These are phyloP conservation scores for Chlamydomonas sp. DNA, from an alignment of 139 green algal genomes.

Conservation along the genomic window DNA sequence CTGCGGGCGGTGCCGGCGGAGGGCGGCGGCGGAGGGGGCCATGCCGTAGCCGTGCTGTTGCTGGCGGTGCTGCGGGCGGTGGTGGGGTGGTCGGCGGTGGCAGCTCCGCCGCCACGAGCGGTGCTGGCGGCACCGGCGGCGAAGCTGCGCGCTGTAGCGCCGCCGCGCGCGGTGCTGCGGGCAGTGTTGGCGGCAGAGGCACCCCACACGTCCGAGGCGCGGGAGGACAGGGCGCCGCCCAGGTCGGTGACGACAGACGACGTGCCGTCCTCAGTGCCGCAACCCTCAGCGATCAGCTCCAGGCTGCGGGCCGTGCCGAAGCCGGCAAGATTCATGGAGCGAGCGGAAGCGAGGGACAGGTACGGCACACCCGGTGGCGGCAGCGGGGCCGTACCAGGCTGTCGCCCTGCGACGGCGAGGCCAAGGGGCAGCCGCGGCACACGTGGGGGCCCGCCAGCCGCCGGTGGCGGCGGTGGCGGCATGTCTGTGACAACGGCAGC, in stretches of 20 bases:
- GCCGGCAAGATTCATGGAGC: background rate
- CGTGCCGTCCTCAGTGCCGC: background rate
- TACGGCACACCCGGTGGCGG: background rate
- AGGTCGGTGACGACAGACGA: background rate
- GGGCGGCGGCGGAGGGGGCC: conserved; percentile 20
- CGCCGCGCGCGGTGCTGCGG: conserved; percentile 2
- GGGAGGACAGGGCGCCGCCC: background rate
- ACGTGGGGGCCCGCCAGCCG: background rate
- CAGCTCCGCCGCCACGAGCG: no score
- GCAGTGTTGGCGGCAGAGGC: background rate
- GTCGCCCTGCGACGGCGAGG: background rate
- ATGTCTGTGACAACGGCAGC: background rate
- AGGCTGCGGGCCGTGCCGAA: conserved; percentile 5
- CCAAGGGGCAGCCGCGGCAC: background rate
- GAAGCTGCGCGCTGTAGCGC: background rate
- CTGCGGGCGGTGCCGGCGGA: conserved; percentile 17
- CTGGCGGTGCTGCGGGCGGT: background rate
- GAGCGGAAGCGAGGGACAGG: background rate
- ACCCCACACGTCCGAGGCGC: background rate
- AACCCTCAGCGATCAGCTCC: conserved; percentile 21
- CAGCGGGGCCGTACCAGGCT: background rate
- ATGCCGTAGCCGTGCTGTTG: background rate
- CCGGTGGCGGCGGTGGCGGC: background rate
- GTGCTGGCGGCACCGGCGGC: background rate
- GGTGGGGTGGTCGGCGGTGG: no score